Evolutionary conservation across 345 rosid genomes (phyloP).

Genomic region (Eucalyptus erythrocorys): DNA sequence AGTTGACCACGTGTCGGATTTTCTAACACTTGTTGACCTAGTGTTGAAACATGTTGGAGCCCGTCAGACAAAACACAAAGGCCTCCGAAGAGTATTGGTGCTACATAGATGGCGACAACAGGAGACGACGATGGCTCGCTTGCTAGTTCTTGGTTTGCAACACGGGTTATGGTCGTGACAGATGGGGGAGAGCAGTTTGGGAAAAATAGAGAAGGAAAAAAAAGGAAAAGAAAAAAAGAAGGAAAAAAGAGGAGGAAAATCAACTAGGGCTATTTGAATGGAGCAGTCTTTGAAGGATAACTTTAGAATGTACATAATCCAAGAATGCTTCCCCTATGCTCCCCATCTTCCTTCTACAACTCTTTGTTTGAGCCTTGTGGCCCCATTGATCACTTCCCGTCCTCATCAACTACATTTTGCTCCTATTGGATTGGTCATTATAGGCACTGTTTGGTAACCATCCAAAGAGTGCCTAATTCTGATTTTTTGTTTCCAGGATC

Average conservation of each 20-base stretch:
- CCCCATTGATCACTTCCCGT: not conserved
- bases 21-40: accelerated
- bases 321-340: not conserved
- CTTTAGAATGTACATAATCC: not conserved
- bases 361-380: not conserved
- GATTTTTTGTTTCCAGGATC: no score
- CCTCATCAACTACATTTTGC: not conserved
- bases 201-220: not conserved
- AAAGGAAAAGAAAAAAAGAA: no score
- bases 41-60: accelerated
- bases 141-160: not conserved
- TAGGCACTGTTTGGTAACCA: no score
- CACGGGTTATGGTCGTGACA: not conserved
- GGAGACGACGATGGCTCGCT: not conserved
- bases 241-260: not conserved
- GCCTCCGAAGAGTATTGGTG: accelerated
- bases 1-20: accelerated
- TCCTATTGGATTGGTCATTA: not conserved
- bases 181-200: not conserved
- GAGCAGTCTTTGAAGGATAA: not conserved
- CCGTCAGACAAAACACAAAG: accelerated
- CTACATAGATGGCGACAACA: not conserved
- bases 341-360: no score
- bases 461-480: no score
- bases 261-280: not conserved